Base-by-base conservation (phyloP, 768 basidiomycete genomes). In the Lactarius indigo region DNA sequence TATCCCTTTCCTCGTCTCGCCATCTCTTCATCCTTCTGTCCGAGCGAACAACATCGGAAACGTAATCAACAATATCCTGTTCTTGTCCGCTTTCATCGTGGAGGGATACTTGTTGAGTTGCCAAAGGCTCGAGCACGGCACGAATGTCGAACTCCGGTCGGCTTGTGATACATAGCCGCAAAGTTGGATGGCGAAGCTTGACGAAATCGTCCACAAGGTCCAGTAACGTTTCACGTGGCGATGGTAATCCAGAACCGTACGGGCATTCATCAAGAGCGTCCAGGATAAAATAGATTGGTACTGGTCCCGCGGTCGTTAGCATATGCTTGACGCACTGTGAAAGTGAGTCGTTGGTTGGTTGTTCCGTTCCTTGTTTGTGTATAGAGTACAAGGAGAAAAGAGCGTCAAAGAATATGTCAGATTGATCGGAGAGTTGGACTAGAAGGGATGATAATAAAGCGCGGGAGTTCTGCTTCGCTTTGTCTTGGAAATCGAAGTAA, bases 251-350 rank as follows among this genome's bases (percentile, higher is more conserved):
- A 9, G 23, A 23, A 23, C n/a, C 47, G 4, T 50, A 13, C 3
- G 58, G 58, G 26, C 58, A 59, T 17, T 59, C 58, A 3, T 59
- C 58, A 7, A 59, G 58, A 37, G 58, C 58, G 15, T 59, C 58
- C 20, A 42, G 3, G 35, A 37, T 31, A 13, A 56, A 23, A 5
- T 23, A 50, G n/a, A 50, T 23, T n/a, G 47, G 47, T 1, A 23
- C n/a, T 50, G 10, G n/a, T 12, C 47, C n/a, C 12, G 4, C n/a
- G 4, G 10, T 50, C 47, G 23, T 13, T 12, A 50, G 47, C 23
- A 50, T 50, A 23, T 50, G 10, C 47, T 23, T 50, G 47, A 50
- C n/a, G 23, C 47, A 50, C 5, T 13, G 47, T 10, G n/a, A 9
- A 12, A 47, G 44, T 5, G 44, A 50, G n/a, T 23, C 47, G n/a